Conservation (phyloP, 2,329 filamentous ascomycete species). For the Colletotrichum sp. region DNA sequence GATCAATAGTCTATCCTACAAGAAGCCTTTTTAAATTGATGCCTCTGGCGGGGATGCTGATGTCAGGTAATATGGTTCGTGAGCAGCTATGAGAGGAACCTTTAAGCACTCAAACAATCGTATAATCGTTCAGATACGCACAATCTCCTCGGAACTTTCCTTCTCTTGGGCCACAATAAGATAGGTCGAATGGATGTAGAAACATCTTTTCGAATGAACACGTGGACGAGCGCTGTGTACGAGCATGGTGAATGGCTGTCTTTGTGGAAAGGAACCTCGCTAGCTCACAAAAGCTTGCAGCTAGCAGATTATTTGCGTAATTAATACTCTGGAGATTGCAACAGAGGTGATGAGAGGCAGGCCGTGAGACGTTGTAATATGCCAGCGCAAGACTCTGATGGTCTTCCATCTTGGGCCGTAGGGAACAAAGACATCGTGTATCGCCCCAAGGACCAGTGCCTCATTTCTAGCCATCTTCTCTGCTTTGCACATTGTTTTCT, state of each 20-base stretch:
- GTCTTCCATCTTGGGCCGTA: accelerated
- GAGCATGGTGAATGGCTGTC: not conserved
- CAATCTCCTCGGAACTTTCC: accelerated
- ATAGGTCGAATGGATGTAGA: not conserved
- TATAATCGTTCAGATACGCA: not conserved
- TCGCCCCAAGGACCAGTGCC: not conserved
- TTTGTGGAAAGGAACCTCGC: not conserved
- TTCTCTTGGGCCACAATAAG: not conserved
- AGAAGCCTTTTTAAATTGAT: not conserved
- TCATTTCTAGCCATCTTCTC: not conserved
- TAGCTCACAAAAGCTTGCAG: not conserved
- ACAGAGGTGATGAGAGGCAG: not conserved
- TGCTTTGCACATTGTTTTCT: not conserved
- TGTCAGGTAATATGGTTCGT: not conserved
- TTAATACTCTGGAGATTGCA: not conserved
- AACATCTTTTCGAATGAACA: not conserved
- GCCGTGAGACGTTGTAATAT: not conserved
- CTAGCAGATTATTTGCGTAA: accelerated
- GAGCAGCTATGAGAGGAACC: not conserved
- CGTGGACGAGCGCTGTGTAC: not conserved
- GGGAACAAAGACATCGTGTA: not conserved
- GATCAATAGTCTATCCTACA: not conserved
- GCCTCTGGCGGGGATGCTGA: not conserved
- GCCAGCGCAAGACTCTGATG: not conserved
- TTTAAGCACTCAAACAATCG: not conserved